Evolutionary conservation across 2,329 filamentous ascomycete genomes (phyloP).

Genomic region (Amesomyces nigricolor): DNA sequence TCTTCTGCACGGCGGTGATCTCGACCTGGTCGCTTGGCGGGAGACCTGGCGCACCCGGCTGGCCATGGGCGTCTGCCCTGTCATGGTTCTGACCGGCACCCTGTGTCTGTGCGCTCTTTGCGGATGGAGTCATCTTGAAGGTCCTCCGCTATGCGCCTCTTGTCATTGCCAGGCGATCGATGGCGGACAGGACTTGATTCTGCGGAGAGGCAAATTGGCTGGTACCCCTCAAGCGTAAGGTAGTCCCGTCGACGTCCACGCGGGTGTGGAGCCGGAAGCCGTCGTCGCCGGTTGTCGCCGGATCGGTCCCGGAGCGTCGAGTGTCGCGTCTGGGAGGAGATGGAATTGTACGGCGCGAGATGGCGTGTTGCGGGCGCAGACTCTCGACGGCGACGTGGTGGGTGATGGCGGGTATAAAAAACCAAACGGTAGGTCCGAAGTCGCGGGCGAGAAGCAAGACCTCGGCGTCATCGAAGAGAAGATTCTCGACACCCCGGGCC

Average conservation of each 20-base stretch:
- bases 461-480: conserved; percentile 19
- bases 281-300: neutral
- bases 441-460: neutral
- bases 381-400: too few relatives aligned
- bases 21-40: conserved; percentile 47
- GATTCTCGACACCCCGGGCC: conserved; percentile 13
- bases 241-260: neutral
- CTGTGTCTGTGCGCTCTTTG: conserved; percentile 21
- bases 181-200: neutral
- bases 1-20: conserved; percentile 81
- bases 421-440: neutral
- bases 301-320: neutral
- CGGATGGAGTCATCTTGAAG: conserved; percentile 18
- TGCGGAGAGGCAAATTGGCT: neutral
- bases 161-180: conserved; percentile 3
- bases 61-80: conserved; percentile 32
- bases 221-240: conserved; percentile 1
- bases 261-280: conserved; percentile 1
- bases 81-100: conserved; percentile 35
- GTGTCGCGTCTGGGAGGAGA: too few relatives aligned
- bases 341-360: too few relatives aligned
- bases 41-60: conserved; percentile 33
- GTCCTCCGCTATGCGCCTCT: neutral
- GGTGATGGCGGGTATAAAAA: too few relatives aligned
- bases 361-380: too few relatives aligned